Conservation (phyloP, 2,329 filamentous ascomycete genomes). For the Fusarium sp. region DNA sequence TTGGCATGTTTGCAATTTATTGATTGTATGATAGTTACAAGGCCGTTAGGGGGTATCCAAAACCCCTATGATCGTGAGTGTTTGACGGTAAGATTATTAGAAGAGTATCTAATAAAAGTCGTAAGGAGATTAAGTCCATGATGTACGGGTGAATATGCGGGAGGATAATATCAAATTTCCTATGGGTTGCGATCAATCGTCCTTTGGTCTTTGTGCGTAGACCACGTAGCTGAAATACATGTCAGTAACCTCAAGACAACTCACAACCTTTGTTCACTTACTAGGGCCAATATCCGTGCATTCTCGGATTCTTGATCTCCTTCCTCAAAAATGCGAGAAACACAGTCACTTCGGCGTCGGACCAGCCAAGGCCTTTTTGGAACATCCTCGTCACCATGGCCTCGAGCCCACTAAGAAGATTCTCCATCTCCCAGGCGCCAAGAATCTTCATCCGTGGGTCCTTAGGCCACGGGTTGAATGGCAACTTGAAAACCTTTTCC, state of each 20-base stretch:
- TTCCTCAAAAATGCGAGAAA: constrained; percentile 38
- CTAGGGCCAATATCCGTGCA: constrained; percentile 44
- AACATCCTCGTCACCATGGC: constrained; percentile 50
- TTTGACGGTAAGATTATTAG: not conserved
- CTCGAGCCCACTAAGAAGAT: constrained; percentile 40
- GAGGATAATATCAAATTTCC: not conserved
- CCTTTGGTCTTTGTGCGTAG: constrained; percentile 20
- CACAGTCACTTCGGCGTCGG: constrained; percentile 36
- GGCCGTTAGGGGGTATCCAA: not conserved
- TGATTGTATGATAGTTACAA: not conserved
- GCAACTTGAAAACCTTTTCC: constrained; percentile 60
- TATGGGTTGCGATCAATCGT: not conserved
- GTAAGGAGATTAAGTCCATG: not conserved
- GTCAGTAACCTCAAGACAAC: not conserved
- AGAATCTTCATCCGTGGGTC: constrained; percentile 63
- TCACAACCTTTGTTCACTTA: constrained; percentile 15
- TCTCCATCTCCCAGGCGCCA: constrained; percentile 50
- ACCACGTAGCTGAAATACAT: not conserved
- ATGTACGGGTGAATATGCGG: not conserved
- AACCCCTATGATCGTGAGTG: not conserved
- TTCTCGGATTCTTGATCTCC: constrained; percentile 36
- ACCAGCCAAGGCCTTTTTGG: constrained; percentile 44
- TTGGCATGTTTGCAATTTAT: not conserved
- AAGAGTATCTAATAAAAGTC: not conserved
- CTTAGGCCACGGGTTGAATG: constrained; percentile 63